These are phyloP conservation scores for Pelargonium cotyledonis DNA, from an alignment of 441 rosid genomes.

Conservation along the genomic window DNA sequence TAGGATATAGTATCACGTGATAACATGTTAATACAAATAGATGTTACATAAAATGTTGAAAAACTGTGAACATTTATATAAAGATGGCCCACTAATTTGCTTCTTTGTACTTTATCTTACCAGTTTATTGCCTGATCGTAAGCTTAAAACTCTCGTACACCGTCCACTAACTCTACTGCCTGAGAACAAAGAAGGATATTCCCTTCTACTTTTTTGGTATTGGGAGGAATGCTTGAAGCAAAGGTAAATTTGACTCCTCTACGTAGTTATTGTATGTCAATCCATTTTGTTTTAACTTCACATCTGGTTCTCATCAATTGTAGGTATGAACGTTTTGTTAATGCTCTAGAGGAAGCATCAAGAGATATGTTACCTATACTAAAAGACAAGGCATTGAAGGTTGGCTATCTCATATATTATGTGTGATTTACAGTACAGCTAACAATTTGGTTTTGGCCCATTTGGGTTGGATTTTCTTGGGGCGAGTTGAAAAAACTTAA, in stretches of 20 bases:
- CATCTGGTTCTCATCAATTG: slow-evolving; percentile 14
- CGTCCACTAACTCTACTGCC: slow-evolving; percentile 61
- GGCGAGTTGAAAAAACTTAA: too few relatives aligned
- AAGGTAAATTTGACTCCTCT: slow-evolving; percentile 40
- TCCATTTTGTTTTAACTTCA: background rate
- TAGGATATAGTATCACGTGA: too few relatives aligned
- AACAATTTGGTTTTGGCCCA: too few relatives aligned
- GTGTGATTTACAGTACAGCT: background rate
- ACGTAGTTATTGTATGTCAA: background rate
- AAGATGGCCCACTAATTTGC: background rate
- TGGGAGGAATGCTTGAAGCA: slow-evolving; percentile 94
- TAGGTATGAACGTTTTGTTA: slow-evolving; percentile 82
- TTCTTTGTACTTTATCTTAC: slow-evolving; percentile 9
- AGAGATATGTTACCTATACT: slow-evolving; percentile 78
- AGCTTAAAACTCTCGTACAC: slow-evolving; percentile 83
- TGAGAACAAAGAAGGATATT: slow-evolving; percentile 82
- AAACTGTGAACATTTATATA: too few relatives aligned
- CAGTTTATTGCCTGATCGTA: slow-evolving; percentile 85
- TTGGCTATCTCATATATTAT: slow-evolving; percentile 20
- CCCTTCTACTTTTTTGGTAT: slow-evolving; percentile 88
- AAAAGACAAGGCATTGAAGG: slow-evolving; percentile 89
- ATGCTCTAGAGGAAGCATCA: slow-evolving; percentile 88
- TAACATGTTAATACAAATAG: too few relatives aligned
- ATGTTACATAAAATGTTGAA: too few relatives aligned
- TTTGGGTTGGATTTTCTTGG: too few relatives aligned